Evolutionary conservation across 2,329 filamentous ascomycete genomes (phyloP).

Genomic region (Penicillium sp.): DNA sequence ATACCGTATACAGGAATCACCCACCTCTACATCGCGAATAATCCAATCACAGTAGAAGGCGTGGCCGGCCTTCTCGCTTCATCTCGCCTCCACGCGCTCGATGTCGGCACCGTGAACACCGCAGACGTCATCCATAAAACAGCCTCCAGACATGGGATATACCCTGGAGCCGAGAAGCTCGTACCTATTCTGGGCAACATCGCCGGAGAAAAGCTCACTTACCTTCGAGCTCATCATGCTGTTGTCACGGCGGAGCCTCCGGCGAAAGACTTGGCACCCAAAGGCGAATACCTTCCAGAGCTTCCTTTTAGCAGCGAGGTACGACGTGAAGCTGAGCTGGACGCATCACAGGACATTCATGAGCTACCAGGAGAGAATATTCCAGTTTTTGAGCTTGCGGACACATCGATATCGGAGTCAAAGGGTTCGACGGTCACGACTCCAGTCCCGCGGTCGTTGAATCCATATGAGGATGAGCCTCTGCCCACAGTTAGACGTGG

Average conservation of each 20-base stretch:
- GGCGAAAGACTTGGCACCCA: conserved; percentile 36
- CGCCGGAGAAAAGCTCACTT: conserved; percentile 57
- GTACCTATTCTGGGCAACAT: conserved; percentile 57
- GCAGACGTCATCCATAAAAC: conserved; percentile 35
- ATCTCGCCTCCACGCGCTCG: conserved; percentile 60
- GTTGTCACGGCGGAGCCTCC: conserved; percentile 57
- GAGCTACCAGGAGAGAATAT: conserved; percentile 42
- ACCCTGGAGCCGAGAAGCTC: conserved; percentile 62
- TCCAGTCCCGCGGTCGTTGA: not conserved
- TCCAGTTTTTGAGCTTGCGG: conserved; percentile 49
- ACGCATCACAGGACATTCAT: conserved; percentile 39
- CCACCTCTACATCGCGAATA: conserved; percentile 65
- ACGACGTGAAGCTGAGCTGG: conserved; percentile 37
- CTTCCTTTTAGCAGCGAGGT: conserved; percentile 38
- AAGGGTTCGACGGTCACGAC: not conserved
- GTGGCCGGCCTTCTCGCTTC: conserved; percentile 60
- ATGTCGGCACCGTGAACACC: conserved; percentile 58
- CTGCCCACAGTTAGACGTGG: conserved; percentile 45
- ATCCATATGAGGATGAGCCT: conserved; percentile 40
- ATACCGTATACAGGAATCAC: conserved; percentile 62
- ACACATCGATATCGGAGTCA: conserved; percentile 36
- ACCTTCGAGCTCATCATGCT: conserved; percentile 62
- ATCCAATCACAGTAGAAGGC: conserved; percentile 62
- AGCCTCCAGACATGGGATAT: conserved; percentile 25
- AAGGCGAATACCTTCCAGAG: conserved; percentile 40